Evolutionary conservation across 2,329 filamentous ascomycete genomes (phyloP), one percentile per base, ranked within the genome.

Genomic region (Epichloe gansuensis): DNA sequence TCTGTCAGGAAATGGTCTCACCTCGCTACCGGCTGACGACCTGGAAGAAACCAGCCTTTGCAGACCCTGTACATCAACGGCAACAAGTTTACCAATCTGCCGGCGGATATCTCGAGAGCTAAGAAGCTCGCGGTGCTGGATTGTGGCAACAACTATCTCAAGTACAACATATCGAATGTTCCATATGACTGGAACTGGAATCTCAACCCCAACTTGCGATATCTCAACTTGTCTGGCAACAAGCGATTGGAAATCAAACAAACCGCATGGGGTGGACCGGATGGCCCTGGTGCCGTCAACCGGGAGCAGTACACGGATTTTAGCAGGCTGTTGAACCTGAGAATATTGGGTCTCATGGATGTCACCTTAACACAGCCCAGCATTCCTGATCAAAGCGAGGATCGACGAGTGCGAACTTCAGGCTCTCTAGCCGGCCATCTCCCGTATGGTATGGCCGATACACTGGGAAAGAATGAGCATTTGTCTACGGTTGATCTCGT

Each of bases 141-240:
- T 69, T 94, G 94, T 57, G 91, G 91, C 55, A 96, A 88, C 75
- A 98, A 98, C 65, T 83, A 81, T 23, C 75, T 98, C 53, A 98
- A 97, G 69, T 98, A 98, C 77, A 98, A 98, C 65, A 94, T 98
- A 47, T 93, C 90, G 34, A 98, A 98, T 63, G 95, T 95, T 76
- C 93, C 91, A 0, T 98, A 98, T 65, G 93, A 98, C 66, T 98
- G 93, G 93, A 98, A 98, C 63, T 98, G 93, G 93, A 97, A 97
- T 64, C 88, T 93, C 76, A 98, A 98, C 63, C 88, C 87, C 48
- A 94, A 96, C 61, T 73, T 98, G 58, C 86, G 91, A 57, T 98
- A 94, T 64, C 83, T 98, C 57, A 98, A 97, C 63, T 76, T 98
- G 63, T 97, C 91, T 0, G 93, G 93, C 50, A 98, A 98, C 72